Evolutionary conservation across 495 filamentous ascomycete species (phyloP).

Genomic region (Trichoderma erinaceum): DNA sequence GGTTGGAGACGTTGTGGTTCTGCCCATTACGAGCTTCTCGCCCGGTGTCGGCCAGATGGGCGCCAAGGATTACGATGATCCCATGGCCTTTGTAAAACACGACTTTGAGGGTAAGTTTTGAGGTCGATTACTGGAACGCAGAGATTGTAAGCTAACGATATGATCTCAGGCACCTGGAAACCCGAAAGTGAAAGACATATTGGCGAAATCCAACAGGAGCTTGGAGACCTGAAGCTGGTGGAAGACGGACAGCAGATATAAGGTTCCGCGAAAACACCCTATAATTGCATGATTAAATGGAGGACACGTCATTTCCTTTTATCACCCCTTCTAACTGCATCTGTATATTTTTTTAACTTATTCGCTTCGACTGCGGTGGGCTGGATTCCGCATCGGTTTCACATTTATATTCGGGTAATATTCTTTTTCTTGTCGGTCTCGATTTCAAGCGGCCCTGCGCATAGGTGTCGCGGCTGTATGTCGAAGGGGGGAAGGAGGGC

Average conservation of each 20-base stretch:
- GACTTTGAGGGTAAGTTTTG: conserved; percentile 74
- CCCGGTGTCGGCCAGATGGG: conserved; percentile 93
- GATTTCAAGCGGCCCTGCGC: background rate
- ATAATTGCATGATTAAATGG: background rate
- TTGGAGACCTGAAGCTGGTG: background rate
- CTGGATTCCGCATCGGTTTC: background rate
- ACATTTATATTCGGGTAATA: conserved; percentile 14
- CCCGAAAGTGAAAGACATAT: conserved; percentile 62
- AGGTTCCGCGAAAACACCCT: background rate
- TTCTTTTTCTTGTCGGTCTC: background rate
- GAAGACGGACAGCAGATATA: background rate
- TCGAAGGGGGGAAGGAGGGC: background rate
- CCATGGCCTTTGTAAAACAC: conserved; percentile 97
- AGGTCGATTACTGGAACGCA: background rate
- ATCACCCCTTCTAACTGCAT: background rate
- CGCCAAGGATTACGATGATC: conserved; percentile 82
- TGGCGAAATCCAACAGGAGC: conserved; percentile 32
- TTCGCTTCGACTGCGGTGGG: conserved; percentile 2
- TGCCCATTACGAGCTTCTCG: conserved; percentile 96
- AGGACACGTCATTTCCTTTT: background rate
- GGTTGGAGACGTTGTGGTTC: conserved; percentile 86
- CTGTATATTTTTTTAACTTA: conserved; percentile 17
- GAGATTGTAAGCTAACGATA: conserved; percentile 19
- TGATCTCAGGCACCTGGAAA: conserved; percentile 66
- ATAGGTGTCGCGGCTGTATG: conserved; percentile 4